Base-by-base conservation (phyloP, 2,329 filamentous ascomycete genomes). In the Mycosphaerella arachidis region DNA sequence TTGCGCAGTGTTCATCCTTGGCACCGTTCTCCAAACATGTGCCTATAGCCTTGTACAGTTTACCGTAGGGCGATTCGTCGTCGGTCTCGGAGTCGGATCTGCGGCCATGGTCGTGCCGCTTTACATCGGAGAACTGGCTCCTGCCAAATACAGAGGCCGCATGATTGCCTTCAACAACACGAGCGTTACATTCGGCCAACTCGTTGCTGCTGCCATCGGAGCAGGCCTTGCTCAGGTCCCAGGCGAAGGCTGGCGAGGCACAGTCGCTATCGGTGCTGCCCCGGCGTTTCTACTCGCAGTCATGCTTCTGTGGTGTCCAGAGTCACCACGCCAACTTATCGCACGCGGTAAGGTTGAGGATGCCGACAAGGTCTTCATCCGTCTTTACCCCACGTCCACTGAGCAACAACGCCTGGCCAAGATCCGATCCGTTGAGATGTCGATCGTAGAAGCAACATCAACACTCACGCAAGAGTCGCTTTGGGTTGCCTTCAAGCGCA, bases 71-170 rank as follows among this genome's bases (percentile, higher is more conserved):
- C 73, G 78, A 7, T 70, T 82, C 3, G 65, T 83, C 1, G 75
- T 82, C 45, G 80, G 81, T 3, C 72, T 82, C 6, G 79, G 80
- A 46, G 78, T 81, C n/a, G 77, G 78, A 0, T 76, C 73, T 1
- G 79, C 78, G 7, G 76, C 77, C 13, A 81, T 82, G 78, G 59
- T 68, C 18, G 65, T 67, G 45, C 76, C 68, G 63, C 57, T 76
- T 8, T 83, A 83, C 63, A 81, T 83, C 45, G 77, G 76, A 2
- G 81, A 83, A 57, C 72, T 82, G 3, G 77, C 81, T 0, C 81
- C 80, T 0, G 76, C 79, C 3, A 79, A 78, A 61, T 77, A 78
- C 46, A 75, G 81, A 54, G 81, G 81, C 16, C 73, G 77, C 3
- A 78, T 81, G 74, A 78, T 82, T 66, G 77, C 73, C 0, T 68